phyloP scores from a whole-genome alignment of 1,284 basidiomycete species.

The Heterobasidion irregulare region DNA sequence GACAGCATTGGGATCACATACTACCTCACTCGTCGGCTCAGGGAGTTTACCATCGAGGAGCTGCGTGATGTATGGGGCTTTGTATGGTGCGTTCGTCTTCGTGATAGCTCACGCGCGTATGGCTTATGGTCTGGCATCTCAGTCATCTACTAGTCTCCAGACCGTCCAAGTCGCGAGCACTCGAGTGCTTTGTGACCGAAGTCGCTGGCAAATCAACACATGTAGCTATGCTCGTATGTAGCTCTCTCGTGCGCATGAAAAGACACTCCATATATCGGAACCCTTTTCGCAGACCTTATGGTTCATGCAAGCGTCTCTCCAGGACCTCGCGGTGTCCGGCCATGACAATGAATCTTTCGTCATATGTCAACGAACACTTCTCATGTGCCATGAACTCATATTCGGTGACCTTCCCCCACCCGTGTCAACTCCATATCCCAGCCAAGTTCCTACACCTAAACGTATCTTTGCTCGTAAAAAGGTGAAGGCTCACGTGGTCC shows the following conservation, averaged over 20 bases:
- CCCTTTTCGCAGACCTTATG: conserved; percentile 71
- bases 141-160: conserved; percentile 90
- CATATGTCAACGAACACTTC: conserved; percentile 89
- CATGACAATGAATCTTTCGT: conserved; percentile 76
- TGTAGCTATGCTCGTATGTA: conserved; percentile 84
- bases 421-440: conserved; percentile 55
- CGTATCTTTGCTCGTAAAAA: conserved; percentile 49
- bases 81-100: conserved; percentile 60
- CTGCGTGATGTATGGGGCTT: conserved; percentile 96
- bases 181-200: conserved; percentile 88
- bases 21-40: conserved; percentile 83
- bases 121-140: conserved; percentile 12
- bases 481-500: conserved; percentile 64
- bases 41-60: conserved; percentile 70
- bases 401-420: conserved; percentile 82
- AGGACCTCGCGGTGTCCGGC: conserved; percentile 64
- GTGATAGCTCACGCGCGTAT: conserved; percentile 5
- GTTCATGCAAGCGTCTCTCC: conserved; percentile 96
- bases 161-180: conserved; percentile 81
- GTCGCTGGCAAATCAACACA: conserved; percentile 86
- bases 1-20: conserved; percentile 96
- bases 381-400: conserved; percentile 94
- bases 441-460: conserved; percentile 36
- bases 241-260: conserved; percentile 12
- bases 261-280: not conserved